A percentile compares a stretch with the other conserved stretches of the same genome.
Conservation (phyloP, 2,329 filamentous ascomycete species). For the Pseudogymnoascus sp. region DNA sequence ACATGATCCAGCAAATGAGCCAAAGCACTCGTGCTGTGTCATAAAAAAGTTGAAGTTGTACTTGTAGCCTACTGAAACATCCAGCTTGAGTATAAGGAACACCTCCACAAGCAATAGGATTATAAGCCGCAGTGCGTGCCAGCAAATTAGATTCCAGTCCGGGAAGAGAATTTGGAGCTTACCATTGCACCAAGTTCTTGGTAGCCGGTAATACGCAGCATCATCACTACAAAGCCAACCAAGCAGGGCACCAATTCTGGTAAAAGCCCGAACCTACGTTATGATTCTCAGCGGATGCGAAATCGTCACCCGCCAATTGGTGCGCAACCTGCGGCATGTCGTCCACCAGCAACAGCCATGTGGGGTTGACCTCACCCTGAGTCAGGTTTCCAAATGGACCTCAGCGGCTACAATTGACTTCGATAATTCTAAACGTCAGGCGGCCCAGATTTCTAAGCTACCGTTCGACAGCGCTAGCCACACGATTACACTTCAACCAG, state of each 20-base stretch:
- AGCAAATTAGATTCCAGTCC: background rate
- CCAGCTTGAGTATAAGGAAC: background rate
- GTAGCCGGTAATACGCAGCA: background rate
- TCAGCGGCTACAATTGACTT: slow-evolving; percentile 28
- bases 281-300: slow-evolving; percentile 15
- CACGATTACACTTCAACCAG: slow-evolving; percentile 22
- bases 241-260: background rate
- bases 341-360: slow-evolving; percentile 28
- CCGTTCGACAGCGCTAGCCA: background rate
- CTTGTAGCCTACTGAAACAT: background rate
- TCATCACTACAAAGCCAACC: background rate
- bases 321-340: slow-evolving; percentile 19
- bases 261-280: background rate
- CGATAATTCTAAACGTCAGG: slow-evolving; percentile 25
- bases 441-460: slow-evolving; percentile 20
- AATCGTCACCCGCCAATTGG: slow-evolving; percentile 20
- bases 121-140: background rate
- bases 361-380: slow-evolving; percentile 27
- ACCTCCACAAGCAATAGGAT: background rate
- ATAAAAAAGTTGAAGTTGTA: background rate
- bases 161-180: background rate
- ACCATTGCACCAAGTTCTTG: background rate
- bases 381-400: slow-evolving; percentile 24
- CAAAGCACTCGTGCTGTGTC: background rate
- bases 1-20: background rate